Percentiles rank a stretch among this genome's conserved stretches.
These are phyloP conservation scores for Citrus reticulata DNA, from an alignment of 345 rosid genomes.

Conservation along the genomic window DNA sequence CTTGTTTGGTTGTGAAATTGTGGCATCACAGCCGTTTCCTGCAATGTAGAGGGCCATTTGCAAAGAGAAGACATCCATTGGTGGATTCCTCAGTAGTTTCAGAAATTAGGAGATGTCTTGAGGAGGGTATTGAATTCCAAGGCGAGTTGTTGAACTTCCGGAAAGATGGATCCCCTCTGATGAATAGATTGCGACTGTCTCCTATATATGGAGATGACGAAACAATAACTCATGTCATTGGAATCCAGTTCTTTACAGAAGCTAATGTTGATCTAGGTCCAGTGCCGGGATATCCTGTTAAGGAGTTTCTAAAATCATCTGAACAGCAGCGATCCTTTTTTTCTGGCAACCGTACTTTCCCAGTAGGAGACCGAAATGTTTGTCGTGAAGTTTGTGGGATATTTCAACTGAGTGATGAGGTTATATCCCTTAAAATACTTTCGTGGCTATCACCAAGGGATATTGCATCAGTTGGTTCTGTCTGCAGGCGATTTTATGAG, in stretches of 20 bases:
- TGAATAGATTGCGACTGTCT: slow-evolving; percentile 74
- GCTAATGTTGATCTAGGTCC: slow-evolving; percentile 84
- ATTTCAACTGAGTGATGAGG: slow-evolving; percentile 73
- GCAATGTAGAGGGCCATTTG: slow-evolving; percentile 93
- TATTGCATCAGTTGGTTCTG: slow-evolving; percentile 76
- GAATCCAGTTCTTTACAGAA: slow-evolving; percentile 79
- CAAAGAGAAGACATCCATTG: slow-evolving; percentile 82
- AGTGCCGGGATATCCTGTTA: slow-evolving; percentile 47
- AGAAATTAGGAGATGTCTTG: slow-evolving; percentile 81
- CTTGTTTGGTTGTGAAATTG: slow-evolving; percentile 15
- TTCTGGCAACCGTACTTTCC: slow-evolving; percentile 31
- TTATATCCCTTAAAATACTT: slow-evolving; percentile 63
- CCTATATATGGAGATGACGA: slow-evolving; percentile 87
- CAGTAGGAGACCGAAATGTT: slow-evolving; percentile 55
- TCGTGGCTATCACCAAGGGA: slow-evolving; percentile 80
- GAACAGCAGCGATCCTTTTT: slow-evolving; percentile 35
- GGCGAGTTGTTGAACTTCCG: slow-evolving; percentile 84
- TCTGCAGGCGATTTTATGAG: slow-evolving; percentile 57
- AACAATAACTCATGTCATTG: slow-evolving; percentile 73
- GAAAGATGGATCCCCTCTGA: slow-evolving; percentile 78
- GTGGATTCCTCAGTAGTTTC: slow-evolving; percentile 71
- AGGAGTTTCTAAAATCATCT: slow-evolving; percentile 48
- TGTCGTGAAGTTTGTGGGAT: slow-evolving; percentile 64
- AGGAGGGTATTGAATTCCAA: slow-evolving; percentile 77
- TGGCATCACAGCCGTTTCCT: slow-evolving; percentile 65